These are phyloP conservation scores for Paspalum notatum DNA, from an alignment of 176 grass and related monocot species.

Conservation along the genomic window DNA sequence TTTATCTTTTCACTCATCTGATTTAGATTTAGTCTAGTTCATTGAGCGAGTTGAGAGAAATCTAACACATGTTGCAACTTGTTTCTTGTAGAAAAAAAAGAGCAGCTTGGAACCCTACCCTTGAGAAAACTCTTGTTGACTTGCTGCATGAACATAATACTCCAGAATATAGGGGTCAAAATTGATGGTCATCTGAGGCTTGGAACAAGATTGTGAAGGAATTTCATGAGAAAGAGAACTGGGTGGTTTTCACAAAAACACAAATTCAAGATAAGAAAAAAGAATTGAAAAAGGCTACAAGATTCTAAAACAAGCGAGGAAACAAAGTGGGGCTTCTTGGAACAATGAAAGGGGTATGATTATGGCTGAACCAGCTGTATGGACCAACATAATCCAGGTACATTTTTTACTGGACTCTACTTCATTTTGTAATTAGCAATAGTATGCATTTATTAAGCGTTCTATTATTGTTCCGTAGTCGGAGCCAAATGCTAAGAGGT, in stretches of 20 bases:
- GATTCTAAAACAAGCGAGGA: neutral
- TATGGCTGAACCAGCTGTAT: neutral
- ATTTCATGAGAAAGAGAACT: neutral
- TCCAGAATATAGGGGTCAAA: neutral
- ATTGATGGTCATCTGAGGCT: neutral
- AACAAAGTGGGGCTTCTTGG: neutral
- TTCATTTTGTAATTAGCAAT: too few relatives aligned
- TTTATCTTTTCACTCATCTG: neutral
- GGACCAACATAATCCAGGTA: neutral
- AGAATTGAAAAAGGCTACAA: neutral
- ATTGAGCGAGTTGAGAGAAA: too few relatives aligned
- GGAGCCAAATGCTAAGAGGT: too few relatives aligned
- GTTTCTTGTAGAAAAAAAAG: neutral
- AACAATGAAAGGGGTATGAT: neutral
- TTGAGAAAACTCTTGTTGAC: neutral
- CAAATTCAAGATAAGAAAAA: neutral
- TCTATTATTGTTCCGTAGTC: too few relatives aligned
- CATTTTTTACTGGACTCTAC: too few relatives aligned
- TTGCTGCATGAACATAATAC: neutral
- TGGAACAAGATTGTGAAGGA: neutral
- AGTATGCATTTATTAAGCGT: too few relatives aligned
- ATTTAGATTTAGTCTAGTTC: too few relatives aligned
- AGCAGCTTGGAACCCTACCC: neutral
- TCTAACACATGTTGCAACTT: neutral
- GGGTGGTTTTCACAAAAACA: neutral